Evolutionary conservation across 2,329 filamentous ascomycete species (phyloP), one percentile per base, ranked within the genome.

Genomic region (Escovopsis weberi): DNA sequence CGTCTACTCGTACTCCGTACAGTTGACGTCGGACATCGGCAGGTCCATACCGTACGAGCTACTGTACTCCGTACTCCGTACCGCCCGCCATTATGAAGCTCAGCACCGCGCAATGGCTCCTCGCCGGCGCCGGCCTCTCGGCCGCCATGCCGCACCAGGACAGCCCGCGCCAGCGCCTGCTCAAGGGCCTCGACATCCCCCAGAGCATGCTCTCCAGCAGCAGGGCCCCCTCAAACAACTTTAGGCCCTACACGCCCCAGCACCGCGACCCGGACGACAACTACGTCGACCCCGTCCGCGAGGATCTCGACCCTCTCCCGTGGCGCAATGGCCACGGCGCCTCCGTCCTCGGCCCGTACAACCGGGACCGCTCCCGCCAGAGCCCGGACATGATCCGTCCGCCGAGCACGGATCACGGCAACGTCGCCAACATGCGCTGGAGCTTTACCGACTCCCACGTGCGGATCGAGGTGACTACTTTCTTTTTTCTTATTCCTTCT

Each of bases 401-500:
- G 15, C 82, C 82, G 0, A 78, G 74, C 54, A 86, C 82, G 6
- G 82, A 87, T 53, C 75, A 79, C 57, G 82, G 82, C 33, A 75
- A 72, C 50, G 66, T 86, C 55, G 62, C 71, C 40, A 85, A 85
- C 59, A 77, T 85, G 73, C 70, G 79, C 46, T 86, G 82, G 82
- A 78, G 74, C 47, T 80, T 80, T 52, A 72, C 72, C 2, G 75
- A 80, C 51, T 79, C 75, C 3, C 75, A 80, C 52, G 68, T 75
- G 11, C 65, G 75, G 33, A 80, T 80, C 40, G 75, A 79, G 66
- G 74, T 75, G 51, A 50, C 64, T 46, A 19, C 19, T 9, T 6
- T 18, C 10, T 35, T 39, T 26, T 26, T 12, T 36, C 32, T 36
- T 2, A 6, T 6, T 30, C 6, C 28, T 30, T 10, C 6, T 30